phyloP scores from a whole-genome alignment of 2,329 filamentous ascomycete genomes.

The Fusarium ramigenum region DNA sequence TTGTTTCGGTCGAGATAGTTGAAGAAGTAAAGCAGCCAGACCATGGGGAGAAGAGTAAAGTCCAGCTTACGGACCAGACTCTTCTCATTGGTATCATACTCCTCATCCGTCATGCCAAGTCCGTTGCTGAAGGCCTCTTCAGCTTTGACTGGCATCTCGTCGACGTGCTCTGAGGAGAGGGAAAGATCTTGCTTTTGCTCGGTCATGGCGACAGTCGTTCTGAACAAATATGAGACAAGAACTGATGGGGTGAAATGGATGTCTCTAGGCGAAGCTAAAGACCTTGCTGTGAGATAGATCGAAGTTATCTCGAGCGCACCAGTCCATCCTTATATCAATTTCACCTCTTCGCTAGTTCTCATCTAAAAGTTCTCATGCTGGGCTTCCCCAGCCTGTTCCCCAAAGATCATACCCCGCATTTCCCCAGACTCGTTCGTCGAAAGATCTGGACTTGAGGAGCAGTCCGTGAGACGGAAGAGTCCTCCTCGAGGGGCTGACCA shows the following conservation, averaged over 20 bases:
- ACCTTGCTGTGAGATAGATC: not conserved
- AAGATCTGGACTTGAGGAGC: not conserved
- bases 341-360: not conserved
- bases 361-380: not conserved
- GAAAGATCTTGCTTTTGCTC: not conserved
- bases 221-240: not conserved
- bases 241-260: not conserved
- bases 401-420: not conserved
- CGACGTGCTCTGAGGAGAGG: not conserved
- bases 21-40: slow-evolving; percentile 39
- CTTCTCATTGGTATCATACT: slow-evolving; percentile 12
- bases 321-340: not conserved
- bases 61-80: slow-evolving; percentile 39
- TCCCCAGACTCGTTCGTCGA: not conserved
- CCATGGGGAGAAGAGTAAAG: slow-evolving; percentile 37
- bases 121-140: not conserved
- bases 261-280: not conserved
- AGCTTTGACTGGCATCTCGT: not conserved
- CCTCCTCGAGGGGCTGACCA: not conserved
- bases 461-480: not conserved
- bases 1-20: slow-evolving; percentile 39
- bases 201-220: not conserved
- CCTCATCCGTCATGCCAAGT: not conserved
- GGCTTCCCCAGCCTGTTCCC: not conserved
- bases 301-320: not conserved